Evolutionary conservation across 495 filamentous ascomycete genomes (phyloP), one percentile per base, ranked within the genome.

Genomic region (Cercophora samala): DNA sequence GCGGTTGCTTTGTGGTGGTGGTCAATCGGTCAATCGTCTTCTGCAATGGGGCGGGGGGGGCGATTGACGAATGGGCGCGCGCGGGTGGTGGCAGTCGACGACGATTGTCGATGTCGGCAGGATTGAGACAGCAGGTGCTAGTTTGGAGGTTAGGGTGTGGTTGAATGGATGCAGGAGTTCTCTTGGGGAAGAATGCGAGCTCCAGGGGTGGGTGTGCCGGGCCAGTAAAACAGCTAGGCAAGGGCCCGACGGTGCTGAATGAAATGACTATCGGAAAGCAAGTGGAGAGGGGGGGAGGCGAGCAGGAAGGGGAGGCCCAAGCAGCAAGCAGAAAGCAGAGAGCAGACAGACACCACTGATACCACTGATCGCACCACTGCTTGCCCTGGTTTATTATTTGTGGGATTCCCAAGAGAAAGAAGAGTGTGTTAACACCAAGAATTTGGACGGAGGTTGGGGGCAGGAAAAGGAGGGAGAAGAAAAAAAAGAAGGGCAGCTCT

Each of bases 181-280:
- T 66, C 68, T 63, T 60, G 21, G 73, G 73, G 68, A 70, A 68
- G 71, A 75, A 73, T 72, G 73, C 68, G 64, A 74, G 74, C 72
- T 74, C 72, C 75, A 77, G 74, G 75, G 75, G 75, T 70, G 72
- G 58, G 69, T 62, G 66, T 55, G 71, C 60, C 56, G 65, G 63
- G 53, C 70, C 75, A 76, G 73, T 77, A 73, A 77, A 74, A 75
- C 72, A 71, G 75, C 75, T 72, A 71, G 68, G 56, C 68, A 67
- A 46, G 70, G 72, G 29, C 72, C 69, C 73, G 68, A 70, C 64
- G 66, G 64, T 72, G 63, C 67, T 74, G 73, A 75, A 69, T 61
- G 75, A 77, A 77, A 77, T 77, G 75, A 76, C 70, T 66, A 59
- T 72, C 72, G 75, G 72, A 68, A 64, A 64, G 72, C 61, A 58